Percentiles rank a stretch among this genome's conserved stretches.
Conservation (phyloP, 371 early-diverging fungal genomes). For the Gilbertella persicaria region DNA sequence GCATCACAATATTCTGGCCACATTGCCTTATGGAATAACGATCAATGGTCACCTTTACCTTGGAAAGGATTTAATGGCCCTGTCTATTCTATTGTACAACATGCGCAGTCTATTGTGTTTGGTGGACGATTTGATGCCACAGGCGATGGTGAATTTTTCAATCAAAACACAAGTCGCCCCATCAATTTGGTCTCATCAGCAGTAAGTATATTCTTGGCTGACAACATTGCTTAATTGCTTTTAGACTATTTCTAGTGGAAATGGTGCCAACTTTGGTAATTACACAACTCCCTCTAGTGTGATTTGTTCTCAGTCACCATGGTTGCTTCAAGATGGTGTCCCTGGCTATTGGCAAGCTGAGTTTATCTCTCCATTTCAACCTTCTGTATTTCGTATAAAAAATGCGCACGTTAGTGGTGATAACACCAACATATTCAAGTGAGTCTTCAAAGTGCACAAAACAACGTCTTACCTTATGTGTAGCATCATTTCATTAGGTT, state of each 20-base stretch:
- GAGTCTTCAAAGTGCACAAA: background rate
- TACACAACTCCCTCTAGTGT: slow-evolving; percentile 34
- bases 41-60: slow-evolving; percentile 53
- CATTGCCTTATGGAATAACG: slow-evolving; percentile 50
- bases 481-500: slow-evolving; percentile 46
- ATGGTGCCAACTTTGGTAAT: slow-evolving; percentile 28
- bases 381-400: slow-evolving; percentile 63
- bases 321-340: slow-evolving; percentile 71
- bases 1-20: slow-evolving; percentile 40
- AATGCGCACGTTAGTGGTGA: slow-evolving; percentile 57
- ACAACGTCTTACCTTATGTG: background rate
- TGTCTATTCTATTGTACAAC: slow-evolving; percentile 41
- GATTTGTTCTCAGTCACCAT: slow-evolving; percentile 38
- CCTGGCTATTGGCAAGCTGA: slow-evolving; percentile 73
- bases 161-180: slow-evolving; percentile 32
- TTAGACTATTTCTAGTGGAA: slow-evolving; percentile 50
- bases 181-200: slow-evolving; percentile 35
- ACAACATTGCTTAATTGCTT: slow-evolving; percentile 1
- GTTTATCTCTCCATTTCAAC: slow-evolving; percentile 59
- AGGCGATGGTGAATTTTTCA: slow-evolving; percentile 38
- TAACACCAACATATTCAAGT: slow-evolving; percentile 66
- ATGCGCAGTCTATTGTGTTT: slow-evolving; percentile 36
- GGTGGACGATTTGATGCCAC: slow-evolving; percentile 49
- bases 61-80: slow-evolving; percentile 56
- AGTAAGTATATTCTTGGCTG: slow-evolving; percentile 14